Conservation (phyloP, 768 basidiomycete genomes). For the Panellus pusillus region DNA sequence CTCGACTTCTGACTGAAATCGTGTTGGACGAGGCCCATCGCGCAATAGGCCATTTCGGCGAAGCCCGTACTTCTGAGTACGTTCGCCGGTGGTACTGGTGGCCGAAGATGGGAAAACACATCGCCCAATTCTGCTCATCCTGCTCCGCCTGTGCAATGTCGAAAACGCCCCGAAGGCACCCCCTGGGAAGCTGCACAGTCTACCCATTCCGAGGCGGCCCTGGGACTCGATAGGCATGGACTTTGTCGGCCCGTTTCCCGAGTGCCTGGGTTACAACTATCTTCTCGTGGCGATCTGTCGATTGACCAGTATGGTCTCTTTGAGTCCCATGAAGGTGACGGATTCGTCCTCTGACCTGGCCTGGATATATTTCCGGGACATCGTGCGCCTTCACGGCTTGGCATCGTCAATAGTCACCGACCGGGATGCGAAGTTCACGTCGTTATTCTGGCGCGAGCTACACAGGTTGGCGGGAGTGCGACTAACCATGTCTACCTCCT, state of each 20-base stretch:
- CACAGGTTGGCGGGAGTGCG: slow-evolving; percentile 28
- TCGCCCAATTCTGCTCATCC: slow-evolving; percentile 1
- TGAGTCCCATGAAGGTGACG: slow-evolving; percentile 1
- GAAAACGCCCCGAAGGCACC: not conserved
- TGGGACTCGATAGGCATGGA: slow-evolving; percentile 35
- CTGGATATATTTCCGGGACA: slow-evolving; percentile 4
- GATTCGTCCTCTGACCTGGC: slow-evolving; percentile 4
- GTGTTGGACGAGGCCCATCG: not conserved
- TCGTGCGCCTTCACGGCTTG: slow-evolving; percentile 15
- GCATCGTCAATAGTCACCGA: slow-evolving; percentile 24
- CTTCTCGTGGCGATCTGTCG: not conserved
- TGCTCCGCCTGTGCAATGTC: not conserved
- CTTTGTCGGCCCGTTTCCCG: slow-evolving; percentile 32
- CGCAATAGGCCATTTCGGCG: slow-evolving; percentile 27
- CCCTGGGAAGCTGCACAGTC: slow-evolving; percentile 17
- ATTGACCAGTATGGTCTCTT: slow-evolving; percentile 1
- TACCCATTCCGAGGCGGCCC: slow-evolving; percentile 25
- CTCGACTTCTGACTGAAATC: not conserved
- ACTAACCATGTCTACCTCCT: slow-evolving; percentile 36
- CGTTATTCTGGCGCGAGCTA: slow-evolving; percentile 6
- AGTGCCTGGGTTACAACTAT: slow-evolving; percentile 23
- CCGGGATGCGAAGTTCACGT: slow-evolving; percentile 27
- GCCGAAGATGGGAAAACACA: slow-evolving; percentile 12
- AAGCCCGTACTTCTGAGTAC: slow-evolving; percentile 25
- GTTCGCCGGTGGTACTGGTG: slow-evolving; percentile 25